These are phyloP conservation scores for Daldinia loculata DNA, from an alignment of 495 filamentous ascomycete genomes.

Conservation along the genomic window DNA sequence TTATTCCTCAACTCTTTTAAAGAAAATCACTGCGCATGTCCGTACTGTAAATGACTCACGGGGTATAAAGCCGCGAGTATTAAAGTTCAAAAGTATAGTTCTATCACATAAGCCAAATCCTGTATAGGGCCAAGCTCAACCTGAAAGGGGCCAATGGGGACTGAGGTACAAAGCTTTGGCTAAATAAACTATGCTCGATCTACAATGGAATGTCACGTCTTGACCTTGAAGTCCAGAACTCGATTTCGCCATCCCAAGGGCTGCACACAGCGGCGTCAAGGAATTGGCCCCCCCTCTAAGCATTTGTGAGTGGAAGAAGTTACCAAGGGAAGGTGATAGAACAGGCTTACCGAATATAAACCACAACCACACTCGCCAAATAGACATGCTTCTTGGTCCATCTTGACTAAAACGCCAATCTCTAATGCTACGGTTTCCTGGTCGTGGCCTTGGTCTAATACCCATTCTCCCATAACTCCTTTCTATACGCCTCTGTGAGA, in stretches of 20 bases:
- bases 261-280: background rate
- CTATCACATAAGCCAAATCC: background rate
- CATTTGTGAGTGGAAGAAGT: background rate
- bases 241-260: background rate
- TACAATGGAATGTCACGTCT: background rate
- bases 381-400: background rate
- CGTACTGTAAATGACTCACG: no score
- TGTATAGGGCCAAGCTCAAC: background rate
- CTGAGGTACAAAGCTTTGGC: background rate
- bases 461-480: conserved; percentile 81
- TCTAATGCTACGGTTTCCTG: background rate
- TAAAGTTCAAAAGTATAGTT: background rate
- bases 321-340: background rate
- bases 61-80: background rate
- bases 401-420: background rate
- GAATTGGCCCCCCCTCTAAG: background rate
- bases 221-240: background rate
- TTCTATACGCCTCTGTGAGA: conserved; percentile 85
- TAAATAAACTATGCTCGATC: background rate
- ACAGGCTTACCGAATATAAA: background rate
- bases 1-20: no score
- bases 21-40: no score
- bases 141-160: background rate
- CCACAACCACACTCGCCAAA: background rate
- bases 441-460: conserved; percentile 7